A percentile compares a stretch with the other conserved stretches of the same genome.
phyloP scores from a whole-genome alignment of 495 filamentous ascomycete genomes.

The Thermochaetoides thermophila region DNA sequence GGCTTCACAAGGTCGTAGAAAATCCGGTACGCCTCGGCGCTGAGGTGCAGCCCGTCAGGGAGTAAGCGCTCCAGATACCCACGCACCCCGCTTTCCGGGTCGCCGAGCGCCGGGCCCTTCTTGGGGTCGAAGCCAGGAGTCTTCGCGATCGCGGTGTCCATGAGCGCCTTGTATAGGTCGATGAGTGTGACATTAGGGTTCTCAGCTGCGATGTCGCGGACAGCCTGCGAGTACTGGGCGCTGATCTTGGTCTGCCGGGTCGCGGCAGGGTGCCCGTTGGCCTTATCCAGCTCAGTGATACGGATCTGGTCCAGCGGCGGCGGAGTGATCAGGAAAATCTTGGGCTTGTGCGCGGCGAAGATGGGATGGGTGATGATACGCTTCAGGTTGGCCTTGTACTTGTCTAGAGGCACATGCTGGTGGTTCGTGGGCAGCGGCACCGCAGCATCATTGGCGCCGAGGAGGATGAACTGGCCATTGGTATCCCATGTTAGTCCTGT shows the following conservation, averaged over 20 bases:
- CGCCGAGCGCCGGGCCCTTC: constrained; percentile 25
- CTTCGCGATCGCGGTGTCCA: constrained; percentile 37
- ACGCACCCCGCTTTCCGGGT: constrained; percentile 25
- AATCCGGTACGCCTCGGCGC: constrained; percentile 33
- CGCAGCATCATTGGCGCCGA: constrained; percentile 77
- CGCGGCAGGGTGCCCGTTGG: constrained; percentile 30
- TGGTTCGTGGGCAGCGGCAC: constrained; percentile 37
- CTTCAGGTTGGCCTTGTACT: constrained; percentile 56
- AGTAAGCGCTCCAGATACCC: constrained; percentile 33
- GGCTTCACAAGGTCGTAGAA: constrained; percentile 31
- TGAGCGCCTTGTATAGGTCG: constrained; percentile 61
- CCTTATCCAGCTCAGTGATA: constrained; percentile 36
- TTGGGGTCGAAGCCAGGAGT: constrained; percentile 24
- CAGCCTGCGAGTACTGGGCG: constrained; percentile 56
- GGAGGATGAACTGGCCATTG: constrained; percentile 64
- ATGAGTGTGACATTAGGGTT: constrained; percentile 46
- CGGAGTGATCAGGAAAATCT: constrained; percentile 62
- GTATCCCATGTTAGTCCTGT: too few relatives aligned
- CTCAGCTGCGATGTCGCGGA: constrained; percentile 46
- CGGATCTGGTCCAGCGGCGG: constrained; percentile 71
- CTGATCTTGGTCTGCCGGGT: constrained; percentile 48
- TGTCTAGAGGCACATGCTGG: constrained; percentile 60
- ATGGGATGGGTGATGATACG: constrained; percentile 53
- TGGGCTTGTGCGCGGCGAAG: constrained; percentile 52
- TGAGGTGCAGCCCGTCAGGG: constrained; percentile 40